Base-by-base conservation (phyloP, 352 stramenopile species). In the Globisporangium spiculum region DNA sequence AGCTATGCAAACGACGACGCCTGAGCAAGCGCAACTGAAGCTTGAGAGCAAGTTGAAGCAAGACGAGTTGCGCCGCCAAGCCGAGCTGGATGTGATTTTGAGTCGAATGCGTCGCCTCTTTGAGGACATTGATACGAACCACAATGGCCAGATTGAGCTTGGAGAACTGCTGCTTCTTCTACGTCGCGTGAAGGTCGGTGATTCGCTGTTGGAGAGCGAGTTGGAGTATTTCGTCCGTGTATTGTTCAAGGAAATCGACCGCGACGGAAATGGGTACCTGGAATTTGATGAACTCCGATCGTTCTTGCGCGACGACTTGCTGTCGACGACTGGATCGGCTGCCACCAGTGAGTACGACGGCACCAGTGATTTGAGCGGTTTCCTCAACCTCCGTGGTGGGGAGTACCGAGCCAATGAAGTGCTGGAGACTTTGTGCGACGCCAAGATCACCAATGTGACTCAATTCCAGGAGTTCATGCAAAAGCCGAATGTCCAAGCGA, bases 251-350 rank as follows among this genome's bases (percentile, higher is more conserved):
- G 92, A 97, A 62, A 98, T 98, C 66, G 94, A 98, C 69, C 94
- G 96, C 64, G 91, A 98, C 67, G 84, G 80, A 6, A 93, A 85
- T 22, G 93, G 96, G 0, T 89, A 88, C 57, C 90, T 98, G 30
- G 95, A 98, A 72, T 99, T 99, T 70, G 92, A 98, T 36, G 95
- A 98, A 68, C 96, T 99, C 59, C 77, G 97, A 24, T 86, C 90
- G 20, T 93, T 78, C 66, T 76, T 86, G 59, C 77, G 76, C 7
- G 81, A 87, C 70, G 80, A 88, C 12, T 52, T 88, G 61, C 34
- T 87, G 48, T 38, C 63, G 9, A 60, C 68, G 32, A 57, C 24
- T 5, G 63, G 27, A 16, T 71, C 72, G 3, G 60, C 72, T 55
- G 24, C 22, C 18, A 48, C 9, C 10, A 30, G 22, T 32, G 75